phyloP scores from a whole-genome alignment of 1,284 basidiomycete genomes.

The Amylostereum areolatum region DNA sequence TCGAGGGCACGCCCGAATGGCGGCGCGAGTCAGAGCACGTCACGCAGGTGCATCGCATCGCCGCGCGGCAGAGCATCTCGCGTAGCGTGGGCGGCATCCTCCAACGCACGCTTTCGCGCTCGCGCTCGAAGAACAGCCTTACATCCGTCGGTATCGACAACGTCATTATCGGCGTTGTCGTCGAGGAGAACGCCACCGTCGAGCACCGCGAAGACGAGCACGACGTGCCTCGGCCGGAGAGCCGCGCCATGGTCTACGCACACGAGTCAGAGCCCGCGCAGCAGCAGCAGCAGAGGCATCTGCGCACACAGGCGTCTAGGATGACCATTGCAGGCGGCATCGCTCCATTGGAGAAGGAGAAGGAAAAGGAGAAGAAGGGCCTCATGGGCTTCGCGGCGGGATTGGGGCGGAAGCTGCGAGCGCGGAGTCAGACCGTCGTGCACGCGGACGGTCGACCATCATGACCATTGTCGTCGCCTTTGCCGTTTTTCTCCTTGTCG shows the following conservation, averaged over 20 bases:
- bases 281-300: not conserved
- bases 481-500: not conserved
- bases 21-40: constrained; percentile 31
- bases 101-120: constrained; percentile 46
- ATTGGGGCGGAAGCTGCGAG: not conserved
- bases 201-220: constrained; percentile 27
- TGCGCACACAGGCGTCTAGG: not conserved
- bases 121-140: constrained; percentile 30
- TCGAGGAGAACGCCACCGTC: constrained; percentile 46
- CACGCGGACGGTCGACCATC: not conserved
- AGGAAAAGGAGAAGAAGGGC: not conserved
- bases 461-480: not conserved
- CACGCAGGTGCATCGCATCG: constrained; percentile 53
- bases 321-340: not conserved
- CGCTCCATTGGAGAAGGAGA: not conserved
- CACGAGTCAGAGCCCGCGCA: constrained; percentile 8
- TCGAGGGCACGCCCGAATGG: not conserved
- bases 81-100: constrained; percentile 43
- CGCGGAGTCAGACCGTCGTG: not conserved
- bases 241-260: constrained; percentile 31
- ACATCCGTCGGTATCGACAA: constrained; percentile 9
- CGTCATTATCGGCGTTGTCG: constrained; percentile 29
- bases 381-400: not conserved
- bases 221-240: constrained; percentile 17
- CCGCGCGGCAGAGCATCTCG: constrained; percentile 42